Conservation (phyloP, 2,329 filamentous ascomycete genomes). For the Eutypa lata region DNA sequence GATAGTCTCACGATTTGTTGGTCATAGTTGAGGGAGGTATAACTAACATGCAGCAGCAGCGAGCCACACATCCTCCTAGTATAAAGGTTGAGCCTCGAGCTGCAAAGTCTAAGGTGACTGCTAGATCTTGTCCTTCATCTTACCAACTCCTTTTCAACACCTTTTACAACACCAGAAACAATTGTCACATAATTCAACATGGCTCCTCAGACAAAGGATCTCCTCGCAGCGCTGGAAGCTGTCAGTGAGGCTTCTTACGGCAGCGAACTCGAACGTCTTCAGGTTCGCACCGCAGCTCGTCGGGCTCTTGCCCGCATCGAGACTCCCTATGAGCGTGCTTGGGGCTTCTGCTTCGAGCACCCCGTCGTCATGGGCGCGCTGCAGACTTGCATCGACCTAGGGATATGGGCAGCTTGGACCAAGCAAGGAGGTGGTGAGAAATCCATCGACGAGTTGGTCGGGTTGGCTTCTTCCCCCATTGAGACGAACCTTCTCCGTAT, state of each 20-base stretch:
- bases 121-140: too few relatives aligned
- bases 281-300: conserved; percentile 17
- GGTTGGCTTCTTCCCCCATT: conserved; percentile 10
- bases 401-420: conserved; percentile 29
- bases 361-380: conserved; percentile 27
- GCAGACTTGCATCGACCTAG: conserved; percentile 27
- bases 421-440: conserved; percentile 25
- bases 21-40: too few relatives aligned
- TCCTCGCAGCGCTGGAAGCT: neutral
- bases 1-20: too few relatives aligned
- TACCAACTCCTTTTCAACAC: too few relatives aligned
- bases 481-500: conserved; percentile 28
- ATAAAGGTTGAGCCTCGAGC: too few relatives aligned
- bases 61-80: too few relatives aligned
- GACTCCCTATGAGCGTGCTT: conserved; percentile 29
- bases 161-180: too few relatives aligned
- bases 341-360: conserved; percentile 28
- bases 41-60: too few relatives aligned
- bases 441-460: conserved; percentile 24
- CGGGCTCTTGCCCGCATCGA: conserved; percentile 27
- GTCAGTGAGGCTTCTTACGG: neutral
- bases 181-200: too few relatives aligned
- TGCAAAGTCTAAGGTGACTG: too few relatives aligned
- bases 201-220: neutral
- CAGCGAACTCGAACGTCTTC: neutral